These are phyloP conservation scores for Rhodotorula sp. DNA, from an alignment of 1,284 basidiomycete genomes.

Conservation along the genomic window DNA sequence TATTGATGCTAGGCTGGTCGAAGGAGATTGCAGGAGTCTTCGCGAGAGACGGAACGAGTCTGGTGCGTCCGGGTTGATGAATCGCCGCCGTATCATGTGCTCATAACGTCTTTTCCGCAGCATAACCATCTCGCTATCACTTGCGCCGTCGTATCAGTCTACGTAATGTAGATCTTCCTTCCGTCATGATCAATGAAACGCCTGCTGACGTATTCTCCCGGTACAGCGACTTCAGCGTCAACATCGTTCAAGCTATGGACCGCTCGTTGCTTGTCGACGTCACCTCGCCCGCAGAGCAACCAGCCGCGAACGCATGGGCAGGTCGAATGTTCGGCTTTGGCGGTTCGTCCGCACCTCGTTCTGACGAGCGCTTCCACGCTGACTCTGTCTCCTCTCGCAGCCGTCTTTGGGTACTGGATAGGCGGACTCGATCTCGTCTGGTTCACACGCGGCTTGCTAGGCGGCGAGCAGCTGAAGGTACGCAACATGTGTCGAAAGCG, in stretches of 20 bases:
- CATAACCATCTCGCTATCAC: conserved; percentile 66
- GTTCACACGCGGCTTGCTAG: conserved; percentile 56
- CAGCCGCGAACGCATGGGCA: conserved; percentile 91
- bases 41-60: conserved; percentile 21
- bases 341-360: not conserved
- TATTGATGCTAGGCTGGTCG: conserved; percentile 48
- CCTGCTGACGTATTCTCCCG: not conserved
- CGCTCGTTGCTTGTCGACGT: conserved; percentile 72
- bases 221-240: conserved; percentile 78
- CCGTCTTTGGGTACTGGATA: conserved; percentile 44
- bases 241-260: conserved; percentile 84
- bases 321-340: conserved; percentile 68
- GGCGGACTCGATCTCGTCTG: conserved; percentile 41
- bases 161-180: conserved; percentile 57
- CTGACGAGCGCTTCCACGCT: not conserved
- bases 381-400: not conserved
- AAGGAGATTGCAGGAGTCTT: conserved; percentile 43
- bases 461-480: conserved; percentile 68
- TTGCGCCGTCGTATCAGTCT: conserved; percentile 81
- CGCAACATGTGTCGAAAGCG: not conserved
- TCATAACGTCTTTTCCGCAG: conserved; percentile 47
- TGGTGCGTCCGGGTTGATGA: conserved; percentile 17
- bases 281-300: conserved; percentile 64
- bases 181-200: no score
- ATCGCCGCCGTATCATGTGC: no score